Conservation (phyloP, 73 alveolate genomes). For the Breviolum minutum region DNA sequence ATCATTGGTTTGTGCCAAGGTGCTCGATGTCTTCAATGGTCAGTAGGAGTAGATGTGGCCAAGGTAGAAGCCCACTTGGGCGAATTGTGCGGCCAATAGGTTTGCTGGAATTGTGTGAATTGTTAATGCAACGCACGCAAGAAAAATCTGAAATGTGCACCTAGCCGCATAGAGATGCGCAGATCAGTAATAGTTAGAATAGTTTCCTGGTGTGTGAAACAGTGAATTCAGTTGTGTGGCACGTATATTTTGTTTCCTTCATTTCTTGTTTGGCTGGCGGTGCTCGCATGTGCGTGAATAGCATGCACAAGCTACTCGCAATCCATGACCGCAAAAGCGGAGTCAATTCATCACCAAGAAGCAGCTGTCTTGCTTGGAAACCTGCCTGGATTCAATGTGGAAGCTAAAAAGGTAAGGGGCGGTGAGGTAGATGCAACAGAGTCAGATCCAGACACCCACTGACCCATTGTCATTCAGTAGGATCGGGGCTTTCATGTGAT, state of each 20-base stretch:
- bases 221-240: not conserved
- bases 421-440: no score
- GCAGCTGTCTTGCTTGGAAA: not conserved
- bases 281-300: conserved; percentile 17
- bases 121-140: conserved; percentile 3
- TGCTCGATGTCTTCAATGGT: conserved; percentile 24
- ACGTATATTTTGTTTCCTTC: not conserved
- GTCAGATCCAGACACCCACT: no score
- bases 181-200: no score
- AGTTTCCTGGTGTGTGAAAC: no score
- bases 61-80: conserved; percentile 6
- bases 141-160: not conserved
- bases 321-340: conserved; percentile 56
- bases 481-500: no score
- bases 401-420: no score
- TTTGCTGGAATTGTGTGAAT: not conserved
- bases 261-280: not conserved
- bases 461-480: no score
- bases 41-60: not conserved
- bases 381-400: not conserved
- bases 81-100: not conserved
- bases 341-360: conserved; percentile 12
- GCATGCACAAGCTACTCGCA: conserved; percentile 34
- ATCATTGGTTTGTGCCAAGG: not conserved
- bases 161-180: no score